phyloP scores from a whole-genome alignment of 2,329 filamentous ascomycete species.

The Exophiala spinifera region DNA sequence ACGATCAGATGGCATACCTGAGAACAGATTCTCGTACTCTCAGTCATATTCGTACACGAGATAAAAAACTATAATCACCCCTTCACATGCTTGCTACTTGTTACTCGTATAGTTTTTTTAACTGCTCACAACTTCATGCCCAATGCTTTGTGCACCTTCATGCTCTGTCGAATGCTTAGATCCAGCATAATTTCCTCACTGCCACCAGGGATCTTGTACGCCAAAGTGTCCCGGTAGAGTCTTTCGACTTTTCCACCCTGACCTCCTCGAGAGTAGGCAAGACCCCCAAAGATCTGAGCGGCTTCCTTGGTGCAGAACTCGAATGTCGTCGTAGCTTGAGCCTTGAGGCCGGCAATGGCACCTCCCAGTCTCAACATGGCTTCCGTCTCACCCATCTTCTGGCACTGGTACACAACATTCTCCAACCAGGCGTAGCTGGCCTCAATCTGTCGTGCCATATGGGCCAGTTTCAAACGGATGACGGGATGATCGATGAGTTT shows the following conservation, averaged over 20 bases:
- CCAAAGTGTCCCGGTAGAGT: constrained; percentile 89
- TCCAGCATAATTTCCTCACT: constrained; percentile 99
- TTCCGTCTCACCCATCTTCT: constrained; percentile 89
- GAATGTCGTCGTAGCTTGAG: constrained; percentile 88
- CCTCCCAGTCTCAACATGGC: constrained; percentile 95
- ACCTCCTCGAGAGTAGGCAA: constrained; percentile 87
- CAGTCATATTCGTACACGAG: too few species aligned
- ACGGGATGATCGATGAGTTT: constrained; percentile 95
- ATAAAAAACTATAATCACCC: too few species aligned
- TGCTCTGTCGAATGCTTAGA: constrained; percentile 83
- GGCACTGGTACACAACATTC: constrained; percentile 88
- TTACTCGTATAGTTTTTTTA: not conserved
- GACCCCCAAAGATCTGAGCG: constrained; percentile 92
- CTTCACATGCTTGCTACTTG: constrained; percentile 1
- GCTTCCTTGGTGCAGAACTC: constrained; percentile 98
- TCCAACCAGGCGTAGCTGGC: constrained; percentile 97
- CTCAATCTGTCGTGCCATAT: constrained; percentile 98
- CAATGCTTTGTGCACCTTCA: constrained; percentile 83
- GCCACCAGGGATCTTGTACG: constrained; percentile 93
- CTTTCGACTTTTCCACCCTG: constrained; percentile 95
- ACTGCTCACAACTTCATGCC: constrained; percentile 83
- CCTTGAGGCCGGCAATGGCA: constrained; percentile 89
- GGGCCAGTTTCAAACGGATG: constrained; percentile 93
- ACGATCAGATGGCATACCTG: too few species aligned
- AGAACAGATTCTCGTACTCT: too few species aligned